A percentile compares a stretch with the other conserved stretches of the same genome.
These are phyloP conservation scores for Geotrichum bryndzae DNA, from an alignment of 1,139 yeast species.

Conservation along the genomic window DNA sequence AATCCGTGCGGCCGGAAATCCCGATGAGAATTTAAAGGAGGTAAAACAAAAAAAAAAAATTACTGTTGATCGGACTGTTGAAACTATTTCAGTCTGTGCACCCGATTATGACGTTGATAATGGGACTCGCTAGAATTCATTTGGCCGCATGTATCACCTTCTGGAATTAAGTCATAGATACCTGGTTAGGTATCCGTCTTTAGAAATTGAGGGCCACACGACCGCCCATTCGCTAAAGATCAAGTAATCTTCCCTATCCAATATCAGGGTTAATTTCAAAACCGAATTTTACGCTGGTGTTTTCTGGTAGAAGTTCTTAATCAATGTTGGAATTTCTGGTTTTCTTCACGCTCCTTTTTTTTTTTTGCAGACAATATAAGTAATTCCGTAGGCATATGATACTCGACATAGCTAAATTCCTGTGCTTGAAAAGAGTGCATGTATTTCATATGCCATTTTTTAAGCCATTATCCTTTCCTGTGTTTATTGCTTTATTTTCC, in stretches of 20 bases:
- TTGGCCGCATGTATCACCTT: background rate
- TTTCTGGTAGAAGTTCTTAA: no score
- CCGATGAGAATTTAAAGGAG: background rate
- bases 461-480: background rate
- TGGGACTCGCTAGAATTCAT: background rate
- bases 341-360: no score
- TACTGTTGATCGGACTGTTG: background rate
- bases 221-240: background rate
- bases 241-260: background rate
- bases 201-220: background rate
- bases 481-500: background rate
- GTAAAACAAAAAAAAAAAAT: background rate
- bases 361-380: no score
- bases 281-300: no score
- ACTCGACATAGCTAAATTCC: no score
- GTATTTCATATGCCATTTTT: no score
- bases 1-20: background rate
- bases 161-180: background rate
- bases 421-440: no score
- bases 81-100: background rate
- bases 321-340: no score
- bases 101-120: background rate
- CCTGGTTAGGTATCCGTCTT: background rate
- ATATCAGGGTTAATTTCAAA: no score
- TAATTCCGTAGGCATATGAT: no score